Evolutionary conservation across 1,139 yeast genomes (phyloP).

Genomic region (Yamadazyma siamensis): DNA sequence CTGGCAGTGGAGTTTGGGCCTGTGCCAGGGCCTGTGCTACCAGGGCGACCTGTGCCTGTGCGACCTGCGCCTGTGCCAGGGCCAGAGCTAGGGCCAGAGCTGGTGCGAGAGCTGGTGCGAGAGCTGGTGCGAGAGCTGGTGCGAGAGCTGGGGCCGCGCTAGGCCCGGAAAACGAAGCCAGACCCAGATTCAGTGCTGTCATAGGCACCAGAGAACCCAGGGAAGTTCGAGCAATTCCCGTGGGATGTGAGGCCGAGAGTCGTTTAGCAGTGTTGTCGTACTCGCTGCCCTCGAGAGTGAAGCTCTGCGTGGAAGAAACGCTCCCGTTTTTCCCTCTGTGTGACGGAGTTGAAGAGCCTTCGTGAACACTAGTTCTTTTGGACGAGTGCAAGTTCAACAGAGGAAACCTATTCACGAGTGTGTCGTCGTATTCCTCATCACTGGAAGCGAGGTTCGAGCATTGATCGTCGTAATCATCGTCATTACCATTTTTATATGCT

Average conservation of each 20-base stretch:
- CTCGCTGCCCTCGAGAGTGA: slow-evolving; percentile 15
- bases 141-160: too few species aligned
- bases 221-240: not conserved
- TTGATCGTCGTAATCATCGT: slow-evolving; percentile 14
- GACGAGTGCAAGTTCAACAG: not conserved
- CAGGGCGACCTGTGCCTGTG: too few species aligned
- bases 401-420: slow-evolving; percentile 1
- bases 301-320: slow-evolving; percentile 12
- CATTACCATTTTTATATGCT: slow-evolving; percentile 11
- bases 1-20: too few species aligned
- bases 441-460: not conserved
- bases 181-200: not conserved
- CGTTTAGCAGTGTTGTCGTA: slow-evolving; percentile 24
- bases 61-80: too few species aligned
- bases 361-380: slow-evolving; percentile 6
- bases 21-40: too few species aligned
- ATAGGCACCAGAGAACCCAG: too few species aligned
- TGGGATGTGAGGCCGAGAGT: slow-evolving; percentile 4
- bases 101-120: too few species aligned
- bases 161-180: not conserved
- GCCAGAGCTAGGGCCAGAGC: too few species aligned
- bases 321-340: slow-evolving; percentile 11
- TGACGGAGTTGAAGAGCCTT: slow-evolving; percentile 5
- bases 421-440: slow-evolving; percentile 12
- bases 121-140: too few species aligned